These are phyloP conservation scores for Musa balbisiana DNA, from an alignment of 202 grass and related monocot species.

Conservation along the genomic window DNA sequence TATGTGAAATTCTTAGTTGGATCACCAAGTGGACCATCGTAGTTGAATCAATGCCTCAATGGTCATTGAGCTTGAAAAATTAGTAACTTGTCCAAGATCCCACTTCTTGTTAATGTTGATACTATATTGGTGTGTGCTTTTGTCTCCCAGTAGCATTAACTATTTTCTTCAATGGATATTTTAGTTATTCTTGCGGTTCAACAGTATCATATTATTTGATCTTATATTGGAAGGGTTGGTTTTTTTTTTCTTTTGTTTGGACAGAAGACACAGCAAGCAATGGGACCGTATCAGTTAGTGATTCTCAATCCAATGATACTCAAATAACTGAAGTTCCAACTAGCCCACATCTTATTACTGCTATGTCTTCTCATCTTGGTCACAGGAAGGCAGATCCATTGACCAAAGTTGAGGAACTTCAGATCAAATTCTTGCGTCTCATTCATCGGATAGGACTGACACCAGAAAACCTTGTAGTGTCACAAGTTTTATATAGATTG, in stretches of 20 bases:
- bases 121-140: neutral
- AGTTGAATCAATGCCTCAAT: no score
- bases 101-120: neutral
- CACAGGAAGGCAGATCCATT: constrained; percentile 36
- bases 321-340: constrained; percentile 26
- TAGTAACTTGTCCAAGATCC: no score
- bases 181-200: neutral
- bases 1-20: no score
- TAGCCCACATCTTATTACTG: constrained; percentile 26
- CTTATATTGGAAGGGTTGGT: no score
- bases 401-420: constrained; percentile 65
- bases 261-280: constrained; percentile 27
- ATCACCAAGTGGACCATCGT: no score
- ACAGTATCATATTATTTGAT: neutral
- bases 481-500: constrained; percentile 80
- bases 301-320: constrained; percentile 22
- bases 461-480: constrained; percentile 47
- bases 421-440: constrained; percentile 78
- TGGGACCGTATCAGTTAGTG: constrained; percentile 23
- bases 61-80: no score
- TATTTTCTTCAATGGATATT: neutral
- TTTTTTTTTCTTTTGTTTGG: constrained; percentile 23
- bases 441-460: constrained; percentile 58
- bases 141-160: neutral
- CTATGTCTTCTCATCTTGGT: constrained; percentile 26